Conservation (phyloP, 2,329 filamentous ascomycete genomes). For the Thyridium curvatum region DNA sequence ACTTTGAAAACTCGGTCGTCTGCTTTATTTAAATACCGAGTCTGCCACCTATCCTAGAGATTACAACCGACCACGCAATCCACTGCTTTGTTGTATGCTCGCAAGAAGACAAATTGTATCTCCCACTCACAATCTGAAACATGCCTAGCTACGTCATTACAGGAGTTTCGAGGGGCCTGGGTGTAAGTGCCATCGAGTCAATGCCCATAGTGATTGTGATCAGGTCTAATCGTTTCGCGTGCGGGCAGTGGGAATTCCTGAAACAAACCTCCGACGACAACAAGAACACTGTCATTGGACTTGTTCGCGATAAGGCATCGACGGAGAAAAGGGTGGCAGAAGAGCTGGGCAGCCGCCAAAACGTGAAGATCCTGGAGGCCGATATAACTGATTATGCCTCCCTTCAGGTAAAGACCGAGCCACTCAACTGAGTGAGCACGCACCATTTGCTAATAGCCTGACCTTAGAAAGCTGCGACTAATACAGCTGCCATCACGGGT, state of each 20-base stretch:
- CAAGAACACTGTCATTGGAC: conserved; percentile 36
- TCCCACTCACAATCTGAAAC: neutral
- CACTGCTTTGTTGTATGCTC: too few species aligned
- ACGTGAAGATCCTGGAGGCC: conserved; percentile 38
- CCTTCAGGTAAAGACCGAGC: conserved; percentile 21
- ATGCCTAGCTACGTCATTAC: conserved; percentile 16
- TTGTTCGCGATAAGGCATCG: conserved; percentile 37
- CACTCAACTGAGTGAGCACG: too few species aligned
- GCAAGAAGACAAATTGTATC: too few species aligned
- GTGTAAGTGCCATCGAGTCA: conserved; percentile 9
- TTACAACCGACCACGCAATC: too few species aligned
- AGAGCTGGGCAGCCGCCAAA: conserved; percentile 29
- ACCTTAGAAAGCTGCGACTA: conserved; percentile 12
- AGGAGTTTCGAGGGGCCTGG: conserved; percentile 14
- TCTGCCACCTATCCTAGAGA: too few species aligned
- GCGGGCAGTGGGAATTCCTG: conserved; percentile 40
- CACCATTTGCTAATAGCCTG: conserved; percentile 10
- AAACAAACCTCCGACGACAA: conserved; percentile 34
- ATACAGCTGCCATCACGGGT: conserved; percentile 22
- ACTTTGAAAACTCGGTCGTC: too few species aligned
- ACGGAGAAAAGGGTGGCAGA: conserved; percentile 34
- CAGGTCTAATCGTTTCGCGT: too few species aligned
- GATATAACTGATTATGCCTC: conserved; percentile 33
- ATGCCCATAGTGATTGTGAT: neutral
- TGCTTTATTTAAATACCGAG: too few species aligned